phyloP scores from a whole-genome alignment of 1,284 basidiomycete genomes.

The Austroboletus novae-zelandiae region DNA sequence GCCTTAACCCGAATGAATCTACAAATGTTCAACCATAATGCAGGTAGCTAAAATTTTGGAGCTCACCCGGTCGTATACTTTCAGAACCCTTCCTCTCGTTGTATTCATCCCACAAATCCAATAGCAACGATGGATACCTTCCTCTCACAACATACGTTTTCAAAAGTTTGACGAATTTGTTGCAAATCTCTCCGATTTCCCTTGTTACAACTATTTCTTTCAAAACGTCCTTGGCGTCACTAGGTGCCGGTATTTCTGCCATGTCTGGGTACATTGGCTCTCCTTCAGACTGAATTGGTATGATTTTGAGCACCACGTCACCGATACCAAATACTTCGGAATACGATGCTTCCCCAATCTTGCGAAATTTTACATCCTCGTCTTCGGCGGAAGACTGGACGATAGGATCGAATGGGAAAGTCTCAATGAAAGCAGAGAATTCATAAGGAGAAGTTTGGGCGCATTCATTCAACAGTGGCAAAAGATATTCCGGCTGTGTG shows the following conservation, averaged over 20 bases:
- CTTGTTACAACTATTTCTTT: conserved; percentile 88
- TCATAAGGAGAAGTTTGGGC: conserved; percentile 64
- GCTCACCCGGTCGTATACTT: conserved; percentile 79
- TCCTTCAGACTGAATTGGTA: conserved; percentile 56
- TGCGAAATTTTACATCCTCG: conserved; percentile 50
- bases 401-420: conserved; percentile 69
- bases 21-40: conserved; percentile 8
- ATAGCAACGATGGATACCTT: conserved; percentile 73
- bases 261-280: conserved; percentile 11
- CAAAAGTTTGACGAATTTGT: conserved; percentile 76
- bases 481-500: conserved; percentile 47
- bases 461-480: conserved; percentile 65
- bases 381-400: conserved; percentile 36
- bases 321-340: conserved; percentile 95
- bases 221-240: conserved; percentile 73
- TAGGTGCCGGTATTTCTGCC: conserved; percentile 62
- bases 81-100: conserved; percentile 72
- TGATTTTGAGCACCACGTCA: conserved; percentile 83
- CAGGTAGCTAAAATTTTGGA: neutral
- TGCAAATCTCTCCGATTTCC: conserved; percentile 69
- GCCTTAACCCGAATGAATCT: conserved; percentile 74
- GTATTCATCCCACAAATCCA: conserved; percentile 88
- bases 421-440: conserved; percentile 76
- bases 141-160: conserved; percentile 86
- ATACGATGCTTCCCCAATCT: conserved; percentile 95